Evolutionary conservation across 257 asterid species (phyloP).

Genomic region (Osmanthus fragrans): DNA sequence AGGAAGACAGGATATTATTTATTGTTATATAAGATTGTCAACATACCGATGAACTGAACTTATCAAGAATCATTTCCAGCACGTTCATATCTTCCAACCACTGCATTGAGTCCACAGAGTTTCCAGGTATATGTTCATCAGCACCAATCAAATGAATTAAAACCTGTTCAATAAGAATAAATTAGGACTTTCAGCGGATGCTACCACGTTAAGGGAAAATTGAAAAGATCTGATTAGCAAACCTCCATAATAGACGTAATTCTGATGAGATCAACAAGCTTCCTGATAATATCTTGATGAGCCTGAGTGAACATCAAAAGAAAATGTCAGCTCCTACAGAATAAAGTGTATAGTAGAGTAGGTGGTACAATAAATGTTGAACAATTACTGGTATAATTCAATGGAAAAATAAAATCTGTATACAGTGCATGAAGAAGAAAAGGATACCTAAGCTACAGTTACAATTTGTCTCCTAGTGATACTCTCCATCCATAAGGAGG

Average conservation of each 20-base stretch:
- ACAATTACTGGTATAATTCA: constrained; percentile 18
- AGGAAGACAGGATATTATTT: constrained; percentile 8
- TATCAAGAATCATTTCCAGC: constrained; percentile 83
- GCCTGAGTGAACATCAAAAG: constrained; percentile 30
- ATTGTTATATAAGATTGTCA: constrained; percentile 28
- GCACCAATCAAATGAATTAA: constrained; percentile 79
- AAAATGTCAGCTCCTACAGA: constrained; percentile 23
- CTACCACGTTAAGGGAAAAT: constrained; percentile 11
- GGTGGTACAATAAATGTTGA: constrained; percentile 12
- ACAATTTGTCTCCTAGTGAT: not conserved
- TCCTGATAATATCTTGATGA: constrained; percentile 43
- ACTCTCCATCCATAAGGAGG: not conserved
- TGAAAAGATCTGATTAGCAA: not conserved
- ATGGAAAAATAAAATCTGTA: constrained; percentile 9
- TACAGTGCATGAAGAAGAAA: constrained; percentile 10
- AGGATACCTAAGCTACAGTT: constrained; percentile 3
- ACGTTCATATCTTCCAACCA: constrained; percentile 84
- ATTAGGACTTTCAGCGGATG: constrained; percentile 24
- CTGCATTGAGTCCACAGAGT: constrained; percentile 66
- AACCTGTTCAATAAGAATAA: constrained; percentile 53
- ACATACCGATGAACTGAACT: constrained; percentile 95
- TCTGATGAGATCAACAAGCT: constrained; percentile 77
- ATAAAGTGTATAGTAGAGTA: constrained; percentile 5
- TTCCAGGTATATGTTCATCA: constrained; percentile 72
- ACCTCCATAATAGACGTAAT: constrained; percentile 94